phyloP scores from a whole-genome alignment of 2,329 filamentous ascomycete species.

The Karstenula rhodostoma region DNA sequence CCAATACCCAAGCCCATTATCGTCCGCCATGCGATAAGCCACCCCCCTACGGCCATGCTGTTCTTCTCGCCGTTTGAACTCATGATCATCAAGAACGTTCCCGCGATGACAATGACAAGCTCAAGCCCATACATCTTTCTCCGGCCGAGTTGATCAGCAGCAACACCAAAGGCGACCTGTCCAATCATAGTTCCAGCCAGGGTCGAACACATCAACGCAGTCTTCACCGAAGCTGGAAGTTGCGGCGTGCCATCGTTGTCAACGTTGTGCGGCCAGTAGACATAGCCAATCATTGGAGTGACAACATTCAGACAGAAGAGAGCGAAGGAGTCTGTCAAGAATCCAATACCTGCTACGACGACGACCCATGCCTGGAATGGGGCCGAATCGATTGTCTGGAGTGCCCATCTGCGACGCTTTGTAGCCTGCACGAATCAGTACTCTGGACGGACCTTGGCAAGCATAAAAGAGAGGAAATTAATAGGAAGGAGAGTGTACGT shows the following conservation, averaged over 20 bases:
- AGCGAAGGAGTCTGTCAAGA: constrained; percentile 52
- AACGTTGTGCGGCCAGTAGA: constrained; percentile 45
- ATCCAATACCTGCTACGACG: constrained; percentile 51
- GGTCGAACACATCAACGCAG: constrained; percentile 50
- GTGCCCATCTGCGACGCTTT: constrained; percentile 42
- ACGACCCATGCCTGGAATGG: constrained; percentile 48
- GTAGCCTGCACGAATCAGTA: constrained; percentile 24
- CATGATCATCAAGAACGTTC: constrained; percentile 50
- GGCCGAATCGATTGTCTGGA: constrained; percentile 44
- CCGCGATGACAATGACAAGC: constrained; percentile 51
- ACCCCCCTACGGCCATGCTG: constrained; percentile 49
- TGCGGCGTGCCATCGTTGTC: constrained; percentile 31
- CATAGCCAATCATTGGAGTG: constrained; percentile 50
- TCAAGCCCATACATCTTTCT: constrained; percentile 53
- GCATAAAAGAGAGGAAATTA: not conserved
- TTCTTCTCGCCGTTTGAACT: constrained; percentile 45
- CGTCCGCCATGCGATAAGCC: constrained; percentile 51
- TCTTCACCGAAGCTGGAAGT: constrained; percentile 41
- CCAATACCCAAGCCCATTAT: constrained; percentile 53
- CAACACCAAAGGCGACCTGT: constrained; percentile 49
- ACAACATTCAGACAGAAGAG: constrained; percentile 52
- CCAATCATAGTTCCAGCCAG: constrained; percentile 51
- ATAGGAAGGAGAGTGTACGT: constrained; percentile 10
- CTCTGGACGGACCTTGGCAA: not conserved
- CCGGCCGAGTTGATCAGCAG: constrained; percentile 49